phyloP scores from a whole-genome alignment of 805 yeast genomes.

The Candida lessepsii region DNA sequence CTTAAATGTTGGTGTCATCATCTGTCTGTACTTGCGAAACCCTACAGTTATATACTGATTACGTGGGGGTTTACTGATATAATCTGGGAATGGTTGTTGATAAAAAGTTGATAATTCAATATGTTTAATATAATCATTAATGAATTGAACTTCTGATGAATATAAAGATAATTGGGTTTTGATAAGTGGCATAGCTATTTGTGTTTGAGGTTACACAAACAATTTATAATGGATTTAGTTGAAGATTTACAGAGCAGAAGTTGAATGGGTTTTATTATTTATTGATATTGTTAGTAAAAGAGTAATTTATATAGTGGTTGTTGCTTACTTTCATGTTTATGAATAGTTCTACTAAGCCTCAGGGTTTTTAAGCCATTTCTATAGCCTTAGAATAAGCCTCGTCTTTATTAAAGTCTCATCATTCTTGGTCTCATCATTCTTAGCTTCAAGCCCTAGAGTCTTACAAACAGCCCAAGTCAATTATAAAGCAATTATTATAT shows the following conservation, averaged over 20 bases:
- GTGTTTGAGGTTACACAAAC: neutral
- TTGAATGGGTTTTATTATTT: neutral
- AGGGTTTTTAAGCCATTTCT: too few relatives aligned
- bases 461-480: neutral
- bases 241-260: neutral
- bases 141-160: neutral
- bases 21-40: constrained; percentile 2
- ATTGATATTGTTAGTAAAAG: too few relatives aligned
- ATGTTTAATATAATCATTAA: constrained; percentile 1
- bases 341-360: too few relatives aligned
- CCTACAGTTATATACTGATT: neutral
- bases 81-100: neutral
- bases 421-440: neutral
- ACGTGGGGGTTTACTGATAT: too few relatives aligned
- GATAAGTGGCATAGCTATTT: constrained; percentile 6
- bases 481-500: neutral
- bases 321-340: too few relatives aligned
- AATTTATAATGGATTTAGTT: too few relatives aligned
- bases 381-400: too few relatives aligned
- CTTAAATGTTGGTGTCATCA: constrained; percentile 3
- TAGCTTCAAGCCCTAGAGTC: neutral
- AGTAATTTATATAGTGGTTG: too few relatives aligned
- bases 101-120: constrained; percentile 1
- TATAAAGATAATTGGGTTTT: neutral
- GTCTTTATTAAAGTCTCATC: too few relatives aligned